Evolutionary conservation across 139 green algal species (phyloP).

Genomic region (Tetraselmis chui): DNA sequence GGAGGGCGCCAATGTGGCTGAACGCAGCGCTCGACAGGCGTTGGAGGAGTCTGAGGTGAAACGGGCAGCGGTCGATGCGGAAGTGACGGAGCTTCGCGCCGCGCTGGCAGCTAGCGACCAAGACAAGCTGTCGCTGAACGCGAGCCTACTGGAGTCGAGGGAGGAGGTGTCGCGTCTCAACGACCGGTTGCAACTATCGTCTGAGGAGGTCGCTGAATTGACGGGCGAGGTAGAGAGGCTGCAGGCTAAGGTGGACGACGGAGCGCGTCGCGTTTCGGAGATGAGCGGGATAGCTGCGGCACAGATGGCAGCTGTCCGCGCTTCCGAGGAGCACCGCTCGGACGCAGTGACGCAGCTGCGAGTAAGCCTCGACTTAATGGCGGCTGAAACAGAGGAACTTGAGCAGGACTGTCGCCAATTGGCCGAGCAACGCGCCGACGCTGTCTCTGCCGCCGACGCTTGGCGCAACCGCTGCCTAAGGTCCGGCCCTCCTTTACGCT

Average conservation of each 20-base stretch:
- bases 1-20: too few relatives aligned
- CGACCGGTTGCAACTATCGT: neutral
- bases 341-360: neutral
- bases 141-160: neutral
- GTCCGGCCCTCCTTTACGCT: neutral
- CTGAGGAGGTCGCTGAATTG: neutral
- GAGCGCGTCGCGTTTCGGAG: neutral
- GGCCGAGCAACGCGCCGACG: neutral
- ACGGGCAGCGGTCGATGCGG: too few relatives aligned
- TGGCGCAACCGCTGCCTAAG: neutral
- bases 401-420: neutral
- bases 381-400: neutral
- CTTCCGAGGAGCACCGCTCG: too few relatives aligned
- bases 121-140: neutral
- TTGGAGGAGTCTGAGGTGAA: neutral
- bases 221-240: neutral
- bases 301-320: neutral
- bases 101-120: neutral
- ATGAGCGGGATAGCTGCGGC: neutral
- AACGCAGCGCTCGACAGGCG: too few relatives aligned
- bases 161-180: neutral
- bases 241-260: neutral
- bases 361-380: neutral
- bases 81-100: neutral
- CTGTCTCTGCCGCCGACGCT: neutral